These are phyloP conservation scores for Parietichytrium sp. DNA, from an alignment of 108 stramenopile genomes.

Conservation along the genomic window DNA sequence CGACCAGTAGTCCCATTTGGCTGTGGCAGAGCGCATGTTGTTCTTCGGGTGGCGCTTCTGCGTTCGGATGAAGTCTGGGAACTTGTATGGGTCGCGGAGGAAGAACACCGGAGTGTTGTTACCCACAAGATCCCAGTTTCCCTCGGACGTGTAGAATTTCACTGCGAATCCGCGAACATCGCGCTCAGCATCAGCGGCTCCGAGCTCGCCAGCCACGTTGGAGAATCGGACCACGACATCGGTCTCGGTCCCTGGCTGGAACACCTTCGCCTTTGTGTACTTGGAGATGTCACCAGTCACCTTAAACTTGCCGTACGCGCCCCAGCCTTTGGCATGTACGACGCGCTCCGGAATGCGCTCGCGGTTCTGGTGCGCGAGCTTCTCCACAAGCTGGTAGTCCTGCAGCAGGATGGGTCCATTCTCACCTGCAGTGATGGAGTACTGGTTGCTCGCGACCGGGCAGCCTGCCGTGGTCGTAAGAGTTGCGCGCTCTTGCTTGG, in stretches of 20 bases:
- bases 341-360: slow-evolving; percentile 74
- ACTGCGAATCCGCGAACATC: slow-evolving; percentile 70
- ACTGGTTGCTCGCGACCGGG: slow-evolving; percentile 5
- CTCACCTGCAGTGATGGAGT: slow-evolving; percentile 49
- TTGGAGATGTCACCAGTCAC: slow-evolving; percentile 48
- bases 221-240: slow-evolving; percentile 67
- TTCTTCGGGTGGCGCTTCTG: slow-evolving; percentile 71
- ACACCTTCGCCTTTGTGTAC: slow-evolving; percentile 62
- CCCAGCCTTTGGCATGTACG: slow-evolving; percentile 70
- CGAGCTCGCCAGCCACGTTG: slow-evolving; percentile 67
- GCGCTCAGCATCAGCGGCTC: slow-evolving; percentile 67
- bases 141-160: slow-evolving; percentile 72
- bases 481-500: too few relatives aligned
- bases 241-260: slow-evolving; percentile 60
- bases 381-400: slow-evolving; percentile 67
- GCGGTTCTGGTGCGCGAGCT: slow-evolving; percentile 68
- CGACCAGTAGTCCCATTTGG: slow-evolving; percentile 73
- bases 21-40: slow-evolving; percentile 64
- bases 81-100: slow-evolving; percentile 69
- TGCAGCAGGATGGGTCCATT: slow-evolving; percentile 53
- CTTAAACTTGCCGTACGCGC: slow-evolving; percentile 71
- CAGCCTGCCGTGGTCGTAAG: slow-evolving; percentile 4
- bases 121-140: slow-evolving; percentile 71
- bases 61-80: slow-evolving; percentile 72
- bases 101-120: slow-evolving; percentile 77